phyloP scores from a whole-genome alignment of 192 early-diverging fungal genomes.

The Geranomyces michiganensis region DNA sequence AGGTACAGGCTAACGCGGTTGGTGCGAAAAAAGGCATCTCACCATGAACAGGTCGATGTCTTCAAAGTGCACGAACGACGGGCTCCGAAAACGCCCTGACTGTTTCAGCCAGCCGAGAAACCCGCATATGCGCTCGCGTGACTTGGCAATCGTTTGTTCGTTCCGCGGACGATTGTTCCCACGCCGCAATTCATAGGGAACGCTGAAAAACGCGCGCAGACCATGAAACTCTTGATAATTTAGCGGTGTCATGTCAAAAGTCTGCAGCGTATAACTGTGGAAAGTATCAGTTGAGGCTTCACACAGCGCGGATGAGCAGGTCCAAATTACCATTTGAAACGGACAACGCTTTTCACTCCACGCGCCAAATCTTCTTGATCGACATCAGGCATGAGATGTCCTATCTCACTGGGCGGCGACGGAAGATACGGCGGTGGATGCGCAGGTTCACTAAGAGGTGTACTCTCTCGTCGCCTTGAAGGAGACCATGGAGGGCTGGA shows the following conservation, averaged over 20 bases:
- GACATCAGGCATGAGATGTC: slow-evolving; percentile 15
- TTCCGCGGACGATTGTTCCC: slow-evolving; percentile 12
- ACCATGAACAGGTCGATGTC: slow-evolving; percentile 22
- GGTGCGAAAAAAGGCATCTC: neutral
- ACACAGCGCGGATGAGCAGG: neutral
- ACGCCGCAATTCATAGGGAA: neutral
- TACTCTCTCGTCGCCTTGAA: too few species aligned
- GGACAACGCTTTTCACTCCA: too few species aligned
- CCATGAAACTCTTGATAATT: slow-evolving; percentile 18
- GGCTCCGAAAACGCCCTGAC: neutral
- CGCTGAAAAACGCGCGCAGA: slow-evolving; percentile 15
- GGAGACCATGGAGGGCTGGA: too few species aligned
- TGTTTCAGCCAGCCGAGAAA: slow-evolving; percentile 20
- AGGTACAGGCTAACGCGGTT: neutral
- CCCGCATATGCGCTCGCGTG: slow-evolving; percentile 18
- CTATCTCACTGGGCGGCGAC: too few species aligned
- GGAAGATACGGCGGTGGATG: too few species aligned
- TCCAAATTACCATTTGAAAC: slow-evolving; percentile 21
- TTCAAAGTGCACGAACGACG: slow-evolving; percentile 18
- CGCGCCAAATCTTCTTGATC: slow-evolving; percentile 1
- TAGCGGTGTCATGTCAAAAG: slow-evolving; percentile 20
- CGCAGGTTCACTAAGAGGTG: too few species aligned
- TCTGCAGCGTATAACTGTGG: slow-evolving; percentile 17
- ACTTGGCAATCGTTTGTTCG: slow-evolving; percentile 18
- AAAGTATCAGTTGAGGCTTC: neutral